A percentile compares a stretch with the other conserved stretches of the same genome.
Evolutionary conservation across 108 stramenopile genomes (phyloP).

Genomic region (Cyclotella baltica): DNA sequence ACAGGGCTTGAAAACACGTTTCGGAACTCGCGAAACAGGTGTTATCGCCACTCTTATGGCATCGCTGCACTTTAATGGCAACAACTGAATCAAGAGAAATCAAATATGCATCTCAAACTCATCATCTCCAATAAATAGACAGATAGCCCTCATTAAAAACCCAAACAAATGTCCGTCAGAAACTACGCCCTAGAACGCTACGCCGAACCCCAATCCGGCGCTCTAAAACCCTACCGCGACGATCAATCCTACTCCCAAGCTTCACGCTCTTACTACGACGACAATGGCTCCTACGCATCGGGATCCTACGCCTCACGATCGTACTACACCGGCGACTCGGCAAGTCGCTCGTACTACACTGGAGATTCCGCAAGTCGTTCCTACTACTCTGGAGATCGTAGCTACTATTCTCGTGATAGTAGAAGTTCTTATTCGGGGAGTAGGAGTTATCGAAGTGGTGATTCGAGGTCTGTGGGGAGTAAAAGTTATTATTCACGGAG

Average conservation of each 20-base stretch:
- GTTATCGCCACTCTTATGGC: too few species aligned
- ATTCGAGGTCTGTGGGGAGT: background rate
- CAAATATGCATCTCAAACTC: too few species aligned
- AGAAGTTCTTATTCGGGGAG: too few species aligned
- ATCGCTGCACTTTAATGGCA: too few species aligned
- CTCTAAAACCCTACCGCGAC: background rate
- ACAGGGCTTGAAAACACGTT: too few species aligned
- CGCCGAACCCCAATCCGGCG: constrained; percentile 1
- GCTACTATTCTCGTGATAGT: too few species aligned
- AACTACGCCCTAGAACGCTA: constrained; percentile 19
- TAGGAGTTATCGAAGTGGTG: background rate
- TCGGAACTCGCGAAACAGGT: too few species aligned
- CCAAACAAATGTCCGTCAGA: background rate
- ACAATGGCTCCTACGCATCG: background rate
- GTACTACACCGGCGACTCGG: background rate
- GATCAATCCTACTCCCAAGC: background rate
- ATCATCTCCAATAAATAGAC: too few species aligned
- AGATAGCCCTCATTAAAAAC: background rate
- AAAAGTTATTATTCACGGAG: background rate
- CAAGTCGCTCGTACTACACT: background rate
- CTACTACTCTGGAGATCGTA: background rate
- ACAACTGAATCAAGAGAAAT: background rate
- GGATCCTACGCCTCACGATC: background rate
- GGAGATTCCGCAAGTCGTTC: background rate
- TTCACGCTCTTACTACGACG: constrained; percentile 2